These are phyloP conservation scores for Leccinum idahoense DNA, from an alignment of 1,284 basidiomycete genomes.

Conservation along the genomic window DNA sequence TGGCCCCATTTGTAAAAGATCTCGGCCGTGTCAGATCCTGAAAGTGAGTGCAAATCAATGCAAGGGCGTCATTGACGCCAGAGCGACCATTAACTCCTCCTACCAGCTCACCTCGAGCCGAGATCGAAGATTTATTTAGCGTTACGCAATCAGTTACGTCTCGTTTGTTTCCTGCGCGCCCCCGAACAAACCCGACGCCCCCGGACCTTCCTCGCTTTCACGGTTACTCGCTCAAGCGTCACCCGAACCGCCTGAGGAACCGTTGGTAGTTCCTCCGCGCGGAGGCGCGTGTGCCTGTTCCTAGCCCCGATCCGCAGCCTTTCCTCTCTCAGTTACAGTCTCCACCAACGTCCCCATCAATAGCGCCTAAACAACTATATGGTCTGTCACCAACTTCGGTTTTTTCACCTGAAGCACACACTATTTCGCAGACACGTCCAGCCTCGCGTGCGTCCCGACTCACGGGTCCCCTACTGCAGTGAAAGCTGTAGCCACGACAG, in stretches of 20 bases:
- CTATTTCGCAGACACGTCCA: constrained; percentile 34
- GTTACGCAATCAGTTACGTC: constrained; percentile 59
- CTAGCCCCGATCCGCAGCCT: constrained; percentile 1
- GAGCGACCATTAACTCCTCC: constrained; percentile 32
- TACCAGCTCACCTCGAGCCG: constrained; percentile 49
- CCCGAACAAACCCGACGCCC: constrained; percentile 61
- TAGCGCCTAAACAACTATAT: constrained; percentile 30
- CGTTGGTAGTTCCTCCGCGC: constrained; percentile 27
- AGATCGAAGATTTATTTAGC: constrained; percentile 64
- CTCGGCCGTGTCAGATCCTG: constrained; percentile 37
- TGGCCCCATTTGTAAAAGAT: constrained; percentile 47
- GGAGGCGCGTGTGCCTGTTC: constrained; percentile 5
- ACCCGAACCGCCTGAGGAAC: constrained; percentile 32
- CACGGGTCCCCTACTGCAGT: constrained; percentile 33
- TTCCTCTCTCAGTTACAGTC: constrained; percentile 3
- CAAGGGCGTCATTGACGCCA: constrained; percentile 28
- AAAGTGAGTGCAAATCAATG: constrained; percentile 30
- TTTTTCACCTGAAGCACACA: constrained; percentile 21
- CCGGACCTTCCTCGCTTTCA: constrained; percentile 72
- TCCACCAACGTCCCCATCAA: constrained; percentile 32
- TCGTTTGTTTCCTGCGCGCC: constrained; percentile 55
- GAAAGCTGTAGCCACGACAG: constrained; percentile 67
- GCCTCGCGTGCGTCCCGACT: constrained; percentile 63
- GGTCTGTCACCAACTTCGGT: constrained; percentile 21
- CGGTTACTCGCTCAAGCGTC: constrained; percentile 68